These are phyloP conservation scores for Curvularia verruculosa DNA, from an alignment of 2,329 filamentous ascomycete species.

Conservation along the genomic window DNA sequence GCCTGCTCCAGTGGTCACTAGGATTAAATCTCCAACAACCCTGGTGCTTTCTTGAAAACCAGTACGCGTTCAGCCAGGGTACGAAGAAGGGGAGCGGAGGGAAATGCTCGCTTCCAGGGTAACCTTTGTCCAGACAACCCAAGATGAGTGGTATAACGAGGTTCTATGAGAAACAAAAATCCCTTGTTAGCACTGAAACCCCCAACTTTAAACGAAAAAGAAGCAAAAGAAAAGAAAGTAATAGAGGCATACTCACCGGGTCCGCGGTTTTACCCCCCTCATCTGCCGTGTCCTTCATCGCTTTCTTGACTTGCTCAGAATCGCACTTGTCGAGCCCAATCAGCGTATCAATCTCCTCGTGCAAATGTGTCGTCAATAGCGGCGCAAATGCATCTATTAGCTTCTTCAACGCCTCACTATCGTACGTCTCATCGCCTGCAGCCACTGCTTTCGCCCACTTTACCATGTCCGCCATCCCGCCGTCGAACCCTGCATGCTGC, in stretches of 20 bases:
- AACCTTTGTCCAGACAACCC: conserved; percentile 42
- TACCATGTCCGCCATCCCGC: conserved; percentile 32
- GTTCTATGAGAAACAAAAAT: conserved; percentile 6
- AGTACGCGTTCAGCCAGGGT: conserved; percentile 44
- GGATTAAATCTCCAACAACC: conserved; percentile 47
- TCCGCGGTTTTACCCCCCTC: conserved; percentile 9
- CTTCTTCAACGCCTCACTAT: conserved; percentile 13
- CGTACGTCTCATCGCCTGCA: conserved; percentile 12
- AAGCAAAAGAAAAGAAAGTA: neutral
- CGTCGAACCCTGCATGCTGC: conserved; percentile 46
- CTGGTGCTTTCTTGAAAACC: conserved; percentile 37
- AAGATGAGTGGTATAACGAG: conserved; percentile 42
- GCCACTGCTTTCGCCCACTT: conserved; percentile 25
- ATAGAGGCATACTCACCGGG: conserved; percentile 11
- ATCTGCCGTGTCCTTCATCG: conserved; percentile 8
- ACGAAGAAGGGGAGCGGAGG: conserved; percentile 45
- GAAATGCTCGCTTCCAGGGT: conserved; percentile 41
- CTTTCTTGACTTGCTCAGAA: conserved; percentile 10
- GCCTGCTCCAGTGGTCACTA: conserved; percentile 41
- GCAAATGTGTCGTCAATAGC: conserved; percentile 23
- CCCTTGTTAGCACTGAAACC: neutral
- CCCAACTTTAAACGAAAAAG: neutral
- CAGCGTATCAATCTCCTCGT: conserved; percentile 30
- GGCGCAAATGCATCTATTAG: conserved; percentile 27
- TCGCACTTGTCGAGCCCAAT: conserved; percentile 24